Percentiles rank a stretch among this genome's conserved stretches.
Evolutionary conservation across 2,329 filamentous ascomycete genomes (phyloP).

Genomic region (Chaetomiaceae sp.): DNA sequence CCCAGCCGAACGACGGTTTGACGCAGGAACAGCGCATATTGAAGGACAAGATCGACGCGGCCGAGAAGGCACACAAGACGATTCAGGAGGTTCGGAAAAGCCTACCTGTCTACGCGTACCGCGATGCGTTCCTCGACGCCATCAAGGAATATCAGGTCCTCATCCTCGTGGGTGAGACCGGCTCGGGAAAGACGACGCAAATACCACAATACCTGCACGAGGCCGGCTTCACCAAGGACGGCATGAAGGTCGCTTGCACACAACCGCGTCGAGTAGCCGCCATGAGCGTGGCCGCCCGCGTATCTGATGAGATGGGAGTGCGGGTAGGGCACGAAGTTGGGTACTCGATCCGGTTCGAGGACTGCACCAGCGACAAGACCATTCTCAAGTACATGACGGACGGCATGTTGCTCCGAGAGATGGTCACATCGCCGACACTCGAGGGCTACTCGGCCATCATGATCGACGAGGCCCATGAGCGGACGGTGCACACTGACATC

Average conservation of each 20-base stretch:
- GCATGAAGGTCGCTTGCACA: slow-evolving; percentile 83
- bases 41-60: slow-evolving; percentile 76
- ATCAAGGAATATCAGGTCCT: slow-evolving; percentile 80
- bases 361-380: slow-evolving; percentile 85
- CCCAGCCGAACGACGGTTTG: slow-evolving; percentile 38
- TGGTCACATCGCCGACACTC: slow-evolving; percentile 82
- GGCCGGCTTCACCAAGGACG: slow-evolving; percentile 78
- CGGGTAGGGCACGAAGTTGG: slow-evolving; percentile 89
- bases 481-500: slow-evolving; percentile 87
- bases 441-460: slow-evolving; percentile 80
- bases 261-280: slow-evolving; percentile 93
- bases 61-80: slow-evolving; percentile 77
- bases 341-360: slow-evolving; percentile 92
- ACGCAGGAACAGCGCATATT: slow-evolving; percentile 74
- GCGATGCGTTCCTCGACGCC: slow-evolving; percentile 79
- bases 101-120: slow-evolving; percentile 82
- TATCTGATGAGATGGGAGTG: slow-evolving; percentile 87
- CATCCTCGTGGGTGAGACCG: slow-evolving; percentile 91
- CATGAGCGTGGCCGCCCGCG: slow-evolving; percentile 95
- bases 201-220: slow-evolving; percentile 90
- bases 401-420: slow-evolving; percentile 85
- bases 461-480: slow-evolving; percentile 96
- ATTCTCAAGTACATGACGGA: slow-evolving; percentile 96
- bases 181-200: slow-evolving; percentile 93
- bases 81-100: slow-evolving; percentile 91